These are phyloP conservation scores for Nicotiana attenuata DNA, from an alignment of 257 asterid genomes.

Conservation along the genomic window DNA sequence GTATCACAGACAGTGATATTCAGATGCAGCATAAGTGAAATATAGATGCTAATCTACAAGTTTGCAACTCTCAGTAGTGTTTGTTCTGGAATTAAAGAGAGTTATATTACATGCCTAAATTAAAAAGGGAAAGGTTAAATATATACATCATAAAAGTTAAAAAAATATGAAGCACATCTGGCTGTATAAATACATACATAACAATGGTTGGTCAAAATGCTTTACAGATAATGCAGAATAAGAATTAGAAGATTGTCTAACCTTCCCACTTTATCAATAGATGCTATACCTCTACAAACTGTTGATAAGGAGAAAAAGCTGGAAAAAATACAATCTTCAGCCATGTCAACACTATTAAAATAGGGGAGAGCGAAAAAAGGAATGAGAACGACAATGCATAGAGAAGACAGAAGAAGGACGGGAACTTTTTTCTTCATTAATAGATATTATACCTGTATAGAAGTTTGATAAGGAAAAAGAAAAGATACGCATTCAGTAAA, in stretches of 20 bases:
- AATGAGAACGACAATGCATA: neutral
- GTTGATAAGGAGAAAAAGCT: neutral
- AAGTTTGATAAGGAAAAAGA: constrained; percentile 18
- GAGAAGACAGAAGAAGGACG: neutral
- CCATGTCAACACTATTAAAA: neutral
- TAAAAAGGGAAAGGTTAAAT: neutral
- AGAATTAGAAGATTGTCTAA: neutral
- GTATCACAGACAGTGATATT: neutral
- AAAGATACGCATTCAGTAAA: neutral
- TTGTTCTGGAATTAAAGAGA: neutral
- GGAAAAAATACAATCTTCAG: neutral
- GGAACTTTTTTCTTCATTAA: neutral
- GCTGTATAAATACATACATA: neutral
- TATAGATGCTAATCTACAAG: neutral
- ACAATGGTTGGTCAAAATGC: neutral
- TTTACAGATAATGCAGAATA: neutral
- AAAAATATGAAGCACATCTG: neutral
- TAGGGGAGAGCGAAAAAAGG: neutral
- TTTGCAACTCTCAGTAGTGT: neutral
- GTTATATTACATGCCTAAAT: neutral
- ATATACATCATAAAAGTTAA: neutral
- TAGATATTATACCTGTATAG: constrained; percentile 16
- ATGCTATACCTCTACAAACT: too few species aligned
- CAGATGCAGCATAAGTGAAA: neutral
- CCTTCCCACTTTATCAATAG: too few species aligned